phyloP scores from a whole-genome alignment of 192 early-diverging fungal species.

The Kickxella alabastrina region DNA sequence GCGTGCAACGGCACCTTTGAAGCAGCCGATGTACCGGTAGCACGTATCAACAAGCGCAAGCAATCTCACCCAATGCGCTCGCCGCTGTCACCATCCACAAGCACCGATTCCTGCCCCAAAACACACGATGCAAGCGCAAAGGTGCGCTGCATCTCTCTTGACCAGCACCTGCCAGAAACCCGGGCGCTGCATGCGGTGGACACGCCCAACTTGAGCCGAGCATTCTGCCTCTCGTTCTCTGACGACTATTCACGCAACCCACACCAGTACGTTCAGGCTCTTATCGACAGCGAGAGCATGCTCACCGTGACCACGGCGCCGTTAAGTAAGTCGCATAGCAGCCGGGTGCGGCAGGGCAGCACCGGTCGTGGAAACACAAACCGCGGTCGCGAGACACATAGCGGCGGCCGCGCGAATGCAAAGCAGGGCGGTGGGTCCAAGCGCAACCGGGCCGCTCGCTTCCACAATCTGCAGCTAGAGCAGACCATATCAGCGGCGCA shows the following conservation, averaged over 20 bases:
- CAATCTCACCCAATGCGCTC: constrained; percentile 47
- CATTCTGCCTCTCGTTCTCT: constrained; percentile 44
- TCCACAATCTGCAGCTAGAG: constrained; percentile 50
- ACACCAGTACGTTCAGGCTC: constrained; percentile 47
- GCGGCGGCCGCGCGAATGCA: neutral
- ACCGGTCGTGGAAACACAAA: too few relatives aligned
- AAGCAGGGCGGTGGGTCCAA: constrained; percentile 3
- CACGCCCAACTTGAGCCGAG: constrained; percentile 20
- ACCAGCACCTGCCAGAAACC: constrained; percentile 4
- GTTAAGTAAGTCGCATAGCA: constrained; percentile 3
- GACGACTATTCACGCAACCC: constrained; percentile 46
- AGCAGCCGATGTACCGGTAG: neutral
- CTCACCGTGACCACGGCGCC: constrained; percentile 2
- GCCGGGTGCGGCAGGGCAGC: constrained; percentile 8
- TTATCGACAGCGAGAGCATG: constrained; percentile 25
- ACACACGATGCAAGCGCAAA: too few relatives aligned
- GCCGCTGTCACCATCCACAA: constrained; percentile 14
- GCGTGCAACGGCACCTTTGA: neutral
- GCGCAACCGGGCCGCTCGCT: constrained; percentile 16
- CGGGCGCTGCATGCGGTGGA: constrained; percentile 5
- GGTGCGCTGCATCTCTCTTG: neutral
- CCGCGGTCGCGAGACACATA: neutral
- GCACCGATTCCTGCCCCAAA: neutral
- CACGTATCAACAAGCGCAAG: constrained; percentile 49
- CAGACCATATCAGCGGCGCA: constrained; percentile 22